A percentile compares a stretch with the other conserved stretches of the same genome.
phyloP scores from a whole-genome alignment of 1,139 yeast species.

The Candida pseudoviswanathii region DNA sequence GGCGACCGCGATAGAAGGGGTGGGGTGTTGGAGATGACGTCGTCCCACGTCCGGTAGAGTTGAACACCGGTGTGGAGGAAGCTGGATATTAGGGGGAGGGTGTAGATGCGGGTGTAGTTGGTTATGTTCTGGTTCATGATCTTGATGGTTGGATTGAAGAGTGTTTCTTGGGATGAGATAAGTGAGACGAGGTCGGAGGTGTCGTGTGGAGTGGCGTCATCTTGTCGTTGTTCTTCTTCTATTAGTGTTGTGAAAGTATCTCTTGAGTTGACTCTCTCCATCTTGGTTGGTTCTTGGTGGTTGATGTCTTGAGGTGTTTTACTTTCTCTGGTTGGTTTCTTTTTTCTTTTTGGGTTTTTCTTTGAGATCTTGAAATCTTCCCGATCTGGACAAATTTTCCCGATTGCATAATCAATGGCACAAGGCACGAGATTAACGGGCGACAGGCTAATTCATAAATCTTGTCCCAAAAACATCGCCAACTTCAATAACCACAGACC shows the following conservation, averaged over 20 bases:
- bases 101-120: slow-evolving; percentile 22
- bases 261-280: slow-evolving; percentile 2
- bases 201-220: slow-evolving; percentile 12
- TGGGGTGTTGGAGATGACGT: slow-evolving; percentile 7
- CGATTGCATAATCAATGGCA: background rate
- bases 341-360: background rate
- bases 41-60: slow-evolving; percentile 9
- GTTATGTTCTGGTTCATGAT: slow-evolving; percentile 27
- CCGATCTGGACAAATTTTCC: background rate
- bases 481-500: too few relatives aligned
- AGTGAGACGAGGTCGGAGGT: slow-evolving; percentile 23
- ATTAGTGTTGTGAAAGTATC: slow-evolving; percentile 6
- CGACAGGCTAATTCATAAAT: too few relatives aligned
- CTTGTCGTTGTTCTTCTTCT: background rate
- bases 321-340: background rate
- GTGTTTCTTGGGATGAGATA: slow-evolving; percentile 31
- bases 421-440: too few relatives aligned
- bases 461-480: too few relatives aligned
- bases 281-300: background rate
- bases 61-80: slow-evolving; percentile 30
- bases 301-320: background rate
- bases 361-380: background rate
- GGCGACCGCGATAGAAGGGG: slow-evolving; percentile 27
- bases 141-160: slow-evolving; percentile 21
- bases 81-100: slow-evolving; percentile 32